Evolutionary conservation across 1,284 basidiomycete genomes (phyloP).

Genomic region (Nidula niveotomentosa): DNA sequence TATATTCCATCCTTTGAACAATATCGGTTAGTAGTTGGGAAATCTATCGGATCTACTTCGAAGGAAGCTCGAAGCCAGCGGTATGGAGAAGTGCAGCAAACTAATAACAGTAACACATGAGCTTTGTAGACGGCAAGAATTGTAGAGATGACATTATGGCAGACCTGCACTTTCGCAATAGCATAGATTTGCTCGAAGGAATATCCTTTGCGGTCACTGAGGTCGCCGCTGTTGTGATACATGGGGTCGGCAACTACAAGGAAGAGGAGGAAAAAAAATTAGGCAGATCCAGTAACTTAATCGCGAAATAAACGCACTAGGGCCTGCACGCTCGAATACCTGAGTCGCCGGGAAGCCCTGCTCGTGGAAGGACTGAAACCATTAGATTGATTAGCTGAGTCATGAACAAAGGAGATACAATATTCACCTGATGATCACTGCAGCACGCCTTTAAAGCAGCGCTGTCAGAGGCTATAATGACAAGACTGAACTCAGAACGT

Average conservation of each 20-base stretch:
- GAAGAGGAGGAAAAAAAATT: conserved; percentile 1
- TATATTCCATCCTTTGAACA: too few species aligned
- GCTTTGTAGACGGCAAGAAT: not conserved
- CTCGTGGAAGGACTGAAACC: conserved; percentile 69
- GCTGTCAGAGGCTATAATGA: conserved; percentile 1
- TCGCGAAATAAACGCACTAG: conserved; percentile 42
- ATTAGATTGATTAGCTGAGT: conserved; percentile 1
- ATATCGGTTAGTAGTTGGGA: not conserved
- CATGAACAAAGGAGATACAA: not conserved
- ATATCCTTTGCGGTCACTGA: conserved; percentile 76
- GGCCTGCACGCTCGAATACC: conserved; percentile 81
- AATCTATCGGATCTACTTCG: not conserved
- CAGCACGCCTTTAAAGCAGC: conserved; percentile 64
- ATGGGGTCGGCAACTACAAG: conserved; percentile 75
- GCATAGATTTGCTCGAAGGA: conserved; percentile 78
- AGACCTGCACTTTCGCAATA: conserved; percentile 84
- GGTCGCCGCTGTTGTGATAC: conserved; percentile 83
- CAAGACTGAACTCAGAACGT: conserved; percentile 11
- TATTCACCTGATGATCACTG: conserved; percentile 76
- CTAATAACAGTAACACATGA: conserved; percentile 8
- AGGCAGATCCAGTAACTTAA: not conserved
- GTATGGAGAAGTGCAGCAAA: conserved; percentile 26
- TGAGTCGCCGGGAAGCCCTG: conserved; percentile 84
- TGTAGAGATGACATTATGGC: conserved; percentile 12
- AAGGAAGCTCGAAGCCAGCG: conserved; percentile 42